These are phyloP conservation scores for Aspergillus homomorphus DNA, from an alignment of 495 filamentous ascomycete species.

Conservation along the genomic window DNA sequence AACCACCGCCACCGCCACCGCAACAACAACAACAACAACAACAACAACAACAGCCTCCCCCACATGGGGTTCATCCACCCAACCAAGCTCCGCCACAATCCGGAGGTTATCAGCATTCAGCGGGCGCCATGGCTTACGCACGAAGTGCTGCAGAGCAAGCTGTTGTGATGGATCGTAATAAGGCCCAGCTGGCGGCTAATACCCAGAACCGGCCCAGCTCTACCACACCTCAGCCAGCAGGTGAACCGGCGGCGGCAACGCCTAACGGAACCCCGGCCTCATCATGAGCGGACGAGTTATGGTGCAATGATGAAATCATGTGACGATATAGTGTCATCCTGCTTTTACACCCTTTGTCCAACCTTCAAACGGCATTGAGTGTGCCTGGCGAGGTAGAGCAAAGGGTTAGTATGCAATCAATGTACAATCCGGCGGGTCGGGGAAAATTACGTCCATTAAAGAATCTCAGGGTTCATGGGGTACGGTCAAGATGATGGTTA, in stretches of 20 bases:
- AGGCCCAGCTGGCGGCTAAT: constrained; percentile 38
- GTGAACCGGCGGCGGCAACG: constrained; percentile 37
- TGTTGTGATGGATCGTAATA: constrained; percentile 44
- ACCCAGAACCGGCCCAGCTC: constrained; percentile 22
- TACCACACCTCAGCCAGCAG: constrained; percentile 40
- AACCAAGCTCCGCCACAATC: constrained; percentile 31
- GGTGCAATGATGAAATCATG: background rate
- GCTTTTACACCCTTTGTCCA: background rate
- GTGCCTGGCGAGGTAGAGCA: too few relatives aligned
- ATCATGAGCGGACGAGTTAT: constrained; percentile 19
- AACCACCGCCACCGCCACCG: constrained; percentile 1
- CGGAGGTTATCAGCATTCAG: constrained; percentile 37
- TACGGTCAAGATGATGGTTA: background rate
- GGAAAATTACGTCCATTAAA: too few relatives aligned
- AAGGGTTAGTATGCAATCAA: background rate
- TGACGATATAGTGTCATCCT: background rate
- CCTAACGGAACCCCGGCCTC: constrained; percentile 44
- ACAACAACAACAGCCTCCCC: constrained; percentile 19
- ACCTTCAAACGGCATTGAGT: too few relatives aligned
- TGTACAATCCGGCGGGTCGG: background rate
- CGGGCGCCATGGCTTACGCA: constrained; percentile 40
- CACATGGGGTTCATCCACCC: constrained; percentile 26
- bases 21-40: constrained; percentile 6
- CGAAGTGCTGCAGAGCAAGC: constrained; percentile 48
- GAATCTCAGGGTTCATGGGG: background rate